Percentiles rank a stretch among this genome's conserved stretches.
Evolutionary conservation across 1,139 yeast species (phyloP).

Genomic region (Candida pseudoviswanathii): DNA sequence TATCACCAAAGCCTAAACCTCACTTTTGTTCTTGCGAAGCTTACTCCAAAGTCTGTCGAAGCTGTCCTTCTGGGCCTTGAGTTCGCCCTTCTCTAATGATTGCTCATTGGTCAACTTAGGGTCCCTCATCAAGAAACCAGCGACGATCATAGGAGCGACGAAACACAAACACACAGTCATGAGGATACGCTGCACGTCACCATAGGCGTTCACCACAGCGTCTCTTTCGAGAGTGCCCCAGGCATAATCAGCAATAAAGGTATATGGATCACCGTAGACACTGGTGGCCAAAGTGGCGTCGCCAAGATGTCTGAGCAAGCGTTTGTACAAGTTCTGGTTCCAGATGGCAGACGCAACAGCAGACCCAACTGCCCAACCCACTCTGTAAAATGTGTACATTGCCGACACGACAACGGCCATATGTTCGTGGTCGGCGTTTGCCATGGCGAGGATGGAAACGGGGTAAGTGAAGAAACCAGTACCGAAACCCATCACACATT

Average conservation of each 20-base stretch:
- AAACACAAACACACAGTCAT: slow-evolving; percentile 33
- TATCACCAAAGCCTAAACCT: slow-evolving; percentile 2
- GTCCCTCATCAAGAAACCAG: slow-evolving; percentile 37
- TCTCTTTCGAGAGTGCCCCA: slow-evolving; percentile 39
- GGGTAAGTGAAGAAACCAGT: slow-evolving; percentile 41
- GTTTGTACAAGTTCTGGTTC: slow-evolving; percentile 31
- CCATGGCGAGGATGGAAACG: slow-evolving; percentile 33
- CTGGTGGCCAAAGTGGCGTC: slow-evolving; percentile 24
- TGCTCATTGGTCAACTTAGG: slow-evolving; percentile 31
- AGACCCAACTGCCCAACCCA: slow-evolving; percentile 39
- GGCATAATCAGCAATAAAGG: slow-evolving; percentile 25
- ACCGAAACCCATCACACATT: slow-evolving; percentile 38
- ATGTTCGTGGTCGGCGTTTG: too few relatives aligned
- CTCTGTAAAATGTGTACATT: slow-evolving; percentile 34
- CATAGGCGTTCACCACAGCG: slow-evolving; percentile 34
- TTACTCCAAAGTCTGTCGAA: slow-evolving; percentile 6
- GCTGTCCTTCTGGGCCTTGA: slow-evolving; percentile 13
- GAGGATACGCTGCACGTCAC: slow-evolving; percentile 35
- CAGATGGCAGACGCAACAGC: slow-evolving; percentile 44
- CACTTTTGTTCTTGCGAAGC: slow-evolving; percentile 6
- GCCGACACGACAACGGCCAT: slow-evolving; percentile 40
- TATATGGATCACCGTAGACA: slow-evolving; percentile 34
- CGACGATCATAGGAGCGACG: slow-evolving; percentile 34
- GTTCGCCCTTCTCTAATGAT: slow-evolving; percentile 17
- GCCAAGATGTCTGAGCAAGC: slow-evolving; percentile 20